Evolutionary conservation across 2,329 filamentous ascomycete species (phyloP), one percentile per base, ranked within the genome.

Genomic region (Pseudogymnoascus sp.): DNA sequence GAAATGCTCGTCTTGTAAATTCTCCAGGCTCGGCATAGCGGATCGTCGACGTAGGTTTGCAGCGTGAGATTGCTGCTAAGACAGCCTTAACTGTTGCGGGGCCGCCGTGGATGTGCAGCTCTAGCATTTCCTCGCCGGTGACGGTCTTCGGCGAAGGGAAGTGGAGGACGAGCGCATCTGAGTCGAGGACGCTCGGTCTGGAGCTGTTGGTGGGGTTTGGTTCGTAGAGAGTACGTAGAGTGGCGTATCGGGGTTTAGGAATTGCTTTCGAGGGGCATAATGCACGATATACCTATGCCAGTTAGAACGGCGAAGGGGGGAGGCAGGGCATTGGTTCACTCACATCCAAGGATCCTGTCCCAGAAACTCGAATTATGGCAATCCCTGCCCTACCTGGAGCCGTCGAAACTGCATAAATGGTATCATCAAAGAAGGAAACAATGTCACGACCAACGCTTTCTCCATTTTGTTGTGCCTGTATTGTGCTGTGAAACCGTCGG

Each of bases 1-100:
- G 81, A 71, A 99, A 99, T 4, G 95, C 93, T 38, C 95, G 87
- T 66, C 88, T 87, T 3, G 95, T 99, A 75, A 99, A 99, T 73
- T 99, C 95, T 63, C 95, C 95, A 0, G 95, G 89, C 72, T 97
- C 93, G 2, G 95, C 95, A 73, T 96, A 96, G 31, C 92, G 90
- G 64, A 96, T 86, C 14, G 44, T 56, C 38, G 25, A 44, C 14
- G 40, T 23, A 18, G 65, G 69, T 0, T 65, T 66, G 68, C 82
- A 85, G 46, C 76, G 76, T 25, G 59, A 60, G 63, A 99, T 90
- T 4, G 92, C 91, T 23, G 84, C 78, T 2, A 99, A 80, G 0
- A 97, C 89, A 1, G 93, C 91, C 71, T 90, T 92, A 50, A 97
- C 89, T 5, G 95, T 92, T 1, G 95, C 95, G 2, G 87, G 83